Conservation (phyloP, 176 grass and related monocot genomes). For the Echinochloa phyllopogon region DNA sequence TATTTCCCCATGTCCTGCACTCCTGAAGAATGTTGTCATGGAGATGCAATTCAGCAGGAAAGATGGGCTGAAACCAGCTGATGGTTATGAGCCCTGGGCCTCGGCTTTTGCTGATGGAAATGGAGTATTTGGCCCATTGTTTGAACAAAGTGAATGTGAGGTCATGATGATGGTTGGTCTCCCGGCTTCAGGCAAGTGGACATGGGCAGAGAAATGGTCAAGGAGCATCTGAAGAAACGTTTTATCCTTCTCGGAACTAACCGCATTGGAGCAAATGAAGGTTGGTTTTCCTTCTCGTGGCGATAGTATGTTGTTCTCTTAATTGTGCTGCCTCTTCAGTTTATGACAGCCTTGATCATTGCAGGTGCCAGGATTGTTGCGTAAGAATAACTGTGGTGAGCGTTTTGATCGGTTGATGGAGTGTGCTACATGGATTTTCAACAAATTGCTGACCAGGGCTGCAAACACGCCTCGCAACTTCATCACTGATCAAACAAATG, state of each 20-base stretch:
- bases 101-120: slow-evolving; percentile 45
- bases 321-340: neutral
- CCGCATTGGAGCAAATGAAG: slow-evolving; percentile 81
- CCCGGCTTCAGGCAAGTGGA: slow-evolving; percentile 69
- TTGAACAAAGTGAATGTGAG: slow-evolving; percentile 49
- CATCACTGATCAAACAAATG: slow-evolving; percentile 80
- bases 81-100: slow-evolving; percentile 62
- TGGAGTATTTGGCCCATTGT: slow-evolving; percentile 43
- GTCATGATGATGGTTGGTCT: slow-evolving; percentile 78
- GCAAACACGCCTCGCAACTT: slow-evolving; percentile 59
- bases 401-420: slow-evolving; percentile 73
- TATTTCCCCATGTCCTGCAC: slow-evolving; percentile 67
- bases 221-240: slow-evolving; percentile 61
- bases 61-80: slow-evolving; percentile 57
- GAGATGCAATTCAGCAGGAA: slow-evolving; percentile 65
- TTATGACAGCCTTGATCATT: slow-evolving; percentile 18
- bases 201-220: slow-evolving; percentile 73
- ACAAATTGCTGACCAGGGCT: slow-evolving; percentile 61
- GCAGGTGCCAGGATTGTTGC: slow-evolving; percentile 66
- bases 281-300: slow-evolving; percentile 32
- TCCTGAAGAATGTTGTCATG: slow-evolving; percentile 69
- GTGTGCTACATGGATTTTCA: slow-evolving; percentile 63
- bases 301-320: neutral
- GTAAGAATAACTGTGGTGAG: slow-evolving; percentile 64
- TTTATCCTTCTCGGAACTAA: slow-evolving; percentile 70